phyloP scores from a whole-genome alignment of 192 early-diverging fungal species.

The Linnemannia elongata region DNA sequence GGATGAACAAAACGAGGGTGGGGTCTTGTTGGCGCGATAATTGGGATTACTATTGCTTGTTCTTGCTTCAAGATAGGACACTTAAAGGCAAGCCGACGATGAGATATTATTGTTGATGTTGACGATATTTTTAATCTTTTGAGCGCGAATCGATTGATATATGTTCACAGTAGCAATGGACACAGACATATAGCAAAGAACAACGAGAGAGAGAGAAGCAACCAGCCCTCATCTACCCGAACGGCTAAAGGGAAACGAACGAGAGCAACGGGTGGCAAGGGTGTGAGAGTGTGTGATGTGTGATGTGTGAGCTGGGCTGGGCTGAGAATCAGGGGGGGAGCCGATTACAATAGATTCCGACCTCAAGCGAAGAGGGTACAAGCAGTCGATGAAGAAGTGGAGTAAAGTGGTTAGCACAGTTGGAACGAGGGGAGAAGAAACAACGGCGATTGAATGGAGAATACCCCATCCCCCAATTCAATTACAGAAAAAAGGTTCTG shows the following conservation, averaged over 20 bases:
- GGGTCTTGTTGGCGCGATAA: neutral
- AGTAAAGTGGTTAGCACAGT: neutral
- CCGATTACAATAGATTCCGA: neutral
- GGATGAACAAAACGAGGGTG: neutral
- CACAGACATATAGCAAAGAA: neutral
- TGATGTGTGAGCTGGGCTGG: neutral
- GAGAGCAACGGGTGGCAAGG: neutral
- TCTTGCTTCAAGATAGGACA: neutral
- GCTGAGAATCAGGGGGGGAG: neutral
- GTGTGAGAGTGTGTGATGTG: neutral
- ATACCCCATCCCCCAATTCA: neutral
- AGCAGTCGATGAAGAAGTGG: neutral
- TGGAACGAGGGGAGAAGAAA: neutral
- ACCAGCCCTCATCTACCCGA: conserved; percentile 2
- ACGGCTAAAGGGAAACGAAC: neutral
- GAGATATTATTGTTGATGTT: neutral
- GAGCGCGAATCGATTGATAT: neutral
- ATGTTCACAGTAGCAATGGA: neutral
- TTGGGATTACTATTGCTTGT: neutral
- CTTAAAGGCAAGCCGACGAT: neutral
- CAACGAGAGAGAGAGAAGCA: neutral
- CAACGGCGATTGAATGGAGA: neutral
- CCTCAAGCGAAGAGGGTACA: neutral
- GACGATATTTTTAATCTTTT: neutral
- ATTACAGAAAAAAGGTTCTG: neutral